Conservation (phyloP, 257 asterid genomes). For the Solanum clarkiae region DNA sequence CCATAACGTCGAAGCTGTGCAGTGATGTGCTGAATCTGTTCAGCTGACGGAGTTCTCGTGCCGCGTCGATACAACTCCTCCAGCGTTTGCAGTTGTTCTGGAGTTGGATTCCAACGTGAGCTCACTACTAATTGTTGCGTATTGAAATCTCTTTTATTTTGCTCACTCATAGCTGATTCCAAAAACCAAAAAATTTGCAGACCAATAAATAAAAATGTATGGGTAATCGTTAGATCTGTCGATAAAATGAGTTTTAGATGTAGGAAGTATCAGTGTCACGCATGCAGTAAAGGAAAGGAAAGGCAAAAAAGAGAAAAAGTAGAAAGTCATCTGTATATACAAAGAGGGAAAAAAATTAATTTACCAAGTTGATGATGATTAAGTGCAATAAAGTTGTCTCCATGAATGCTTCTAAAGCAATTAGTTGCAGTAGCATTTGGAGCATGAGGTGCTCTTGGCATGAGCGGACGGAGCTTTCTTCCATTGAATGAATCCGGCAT, state of each 20-base stretch:
- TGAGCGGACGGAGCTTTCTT: conserved; percentile 51
- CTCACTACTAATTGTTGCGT: conserved; percentile 78
- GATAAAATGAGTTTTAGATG: background rate
- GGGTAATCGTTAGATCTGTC: background rate
- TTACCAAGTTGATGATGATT: conserved; percentile 59
- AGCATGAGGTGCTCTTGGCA: conserved; percentile 47
- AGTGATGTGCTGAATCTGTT: conserved; percentile 85
- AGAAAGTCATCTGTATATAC: background rate
- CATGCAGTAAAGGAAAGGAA: background rate
- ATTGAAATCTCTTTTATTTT: conserved; percentile 40
- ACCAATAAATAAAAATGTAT: background rate
- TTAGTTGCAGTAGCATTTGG: conserved; percentile 24
- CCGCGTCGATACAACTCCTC: conserved; percentile 73
- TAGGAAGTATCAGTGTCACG: background rate
- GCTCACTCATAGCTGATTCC: conserved; percentile 52
- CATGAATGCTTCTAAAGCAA: conserved; percentile 32
- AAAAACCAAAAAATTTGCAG: background rate
- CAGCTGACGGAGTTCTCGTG: conserved; percentile 79
- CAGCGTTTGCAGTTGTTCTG: conserved; percentile 78
- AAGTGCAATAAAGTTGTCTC: conserved; percentile 49
- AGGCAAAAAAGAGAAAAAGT: background rate
- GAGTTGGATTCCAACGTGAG: conserved; percentile 94
- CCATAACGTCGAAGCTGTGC: conserved; percentile 71
- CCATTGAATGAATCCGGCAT: conserved; percentile 42
- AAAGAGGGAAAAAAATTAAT: background rate